Evolutionary conservation across 1,284 basidiomycete species (phyloP).

Genomic region (Coniophora puteana): DNA sequence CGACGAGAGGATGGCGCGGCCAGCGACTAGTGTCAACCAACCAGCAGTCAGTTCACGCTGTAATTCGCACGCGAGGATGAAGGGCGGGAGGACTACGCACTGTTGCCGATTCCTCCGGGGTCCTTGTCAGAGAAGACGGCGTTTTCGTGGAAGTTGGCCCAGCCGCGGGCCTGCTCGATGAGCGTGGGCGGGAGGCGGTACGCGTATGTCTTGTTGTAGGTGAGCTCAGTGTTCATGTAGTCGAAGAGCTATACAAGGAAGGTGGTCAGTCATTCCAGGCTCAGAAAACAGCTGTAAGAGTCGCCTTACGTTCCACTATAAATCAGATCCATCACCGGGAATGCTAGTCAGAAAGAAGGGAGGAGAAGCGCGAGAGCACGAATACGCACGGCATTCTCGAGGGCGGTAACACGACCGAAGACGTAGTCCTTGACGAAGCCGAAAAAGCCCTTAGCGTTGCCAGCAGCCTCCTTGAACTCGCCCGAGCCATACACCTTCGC

Average conservation of each 20-base stretch:
- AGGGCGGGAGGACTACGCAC: slow-evolving; percentile 34
- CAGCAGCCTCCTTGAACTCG: slow-evolving; percentile 59
- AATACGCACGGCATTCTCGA: slow-evolving; percentile 64
- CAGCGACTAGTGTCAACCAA: slow-evolving; percentile 54
- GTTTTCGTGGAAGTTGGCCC: slow-evolving; percentile 77
- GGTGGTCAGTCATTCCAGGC: slow-evolving; percentile 1
- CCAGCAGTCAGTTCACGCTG: slow-evolving; percentile 1
- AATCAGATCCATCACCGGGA: slow-evolving; percentile 4
- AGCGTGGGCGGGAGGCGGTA: slow-evolving; percentile 67
- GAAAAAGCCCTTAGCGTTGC: slow-evolving; percentile 64
- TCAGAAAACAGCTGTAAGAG: not conserved
- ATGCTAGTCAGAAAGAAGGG: slow-evolving; percentile 1
- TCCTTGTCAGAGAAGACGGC: slow-evolving; percentile 67
- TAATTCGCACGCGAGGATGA: not conserved
- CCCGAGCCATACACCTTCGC: slow-evolving; percentile 51
- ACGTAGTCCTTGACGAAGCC: slow-evolving; percentile 59
- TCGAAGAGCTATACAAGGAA: slow-evolving; percentile 58
- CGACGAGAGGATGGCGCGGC: slow-evolving; percentile 70
- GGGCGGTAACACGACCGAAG: slow-evolving; percentile 60
- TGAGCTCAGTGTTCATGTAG: slow-evolving; percentile 70
- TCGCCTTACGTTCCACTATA: slow-evolving; percentile 59
- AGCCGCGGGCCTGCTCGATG: slow-evolving; percentile 63
- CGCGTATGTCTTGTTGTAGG: slow-evolving; percentile 77
- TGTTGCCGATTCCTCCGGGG: slow-evolving; percentile 70
- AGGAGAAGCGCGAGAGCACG: too few relatives aligned